phyloP scores from a whole-genome alignment of 345 rosid species.

The Hibiscus mutabilis region DNA sequence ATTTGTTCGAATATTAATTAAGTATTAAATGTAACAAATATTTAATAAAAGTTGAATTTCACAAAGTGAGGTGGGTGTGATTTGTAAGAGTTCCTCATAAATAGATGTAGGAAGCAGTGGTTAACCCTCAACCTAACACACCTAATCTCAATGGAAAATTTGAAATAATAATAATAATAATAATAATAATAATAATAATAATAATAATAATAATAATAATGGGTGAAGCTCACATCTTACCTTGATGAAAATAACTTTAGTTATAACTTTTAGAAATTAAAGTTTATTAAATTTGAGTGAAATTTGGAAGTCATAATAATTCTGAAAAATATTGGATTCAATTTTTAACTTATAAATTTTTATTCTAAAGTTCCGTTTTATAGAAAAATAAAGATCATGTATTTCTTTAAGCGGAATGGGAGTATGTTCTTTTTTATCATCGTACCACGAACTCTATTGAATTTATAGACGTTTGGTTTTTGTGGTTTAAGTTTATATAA shows the following conservation, averaged over 20 bases:
- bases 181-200: background rate
- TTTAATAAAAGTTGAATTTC: background rate
- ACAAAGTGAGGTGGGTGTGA: background rate
- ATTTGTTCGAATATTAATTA: no score
- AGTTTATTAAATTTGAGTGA: background rate
- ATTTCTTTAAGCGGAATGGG: no score
- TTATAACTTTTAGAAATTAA: background rate
- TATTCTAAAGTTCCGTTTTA: no score
- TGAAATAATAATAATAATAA: no score
- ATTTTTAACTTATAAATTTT: no score
- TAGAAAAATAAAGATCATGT: no score
- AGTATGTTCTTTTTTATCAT: no score
- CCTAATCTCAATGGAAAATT: slow-evolving; percentile 11
- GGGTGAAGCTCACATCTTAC: background rate
- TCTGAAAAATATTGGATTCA: no score
- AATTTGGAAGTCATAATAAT: background rate
- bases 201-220: background rate
- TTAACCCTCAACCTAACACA: slow-evolving; percentile 24
- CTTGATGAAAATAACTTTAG: slow-evolving; percentile 14
- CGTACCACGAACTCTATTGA: no score
- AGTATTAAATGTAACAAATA: no score
- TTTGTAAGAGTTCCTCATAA: background rate
- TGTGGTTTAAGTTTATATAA: no score
- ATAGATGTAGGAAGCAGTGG: background rate
- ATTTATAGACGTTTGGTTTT: no score